Percentiles rank a stretch among this genome's conserved stretches.
Conservation (phyloP, 106 monocot genomes). For the Dendrobium catenatum region DNA sequence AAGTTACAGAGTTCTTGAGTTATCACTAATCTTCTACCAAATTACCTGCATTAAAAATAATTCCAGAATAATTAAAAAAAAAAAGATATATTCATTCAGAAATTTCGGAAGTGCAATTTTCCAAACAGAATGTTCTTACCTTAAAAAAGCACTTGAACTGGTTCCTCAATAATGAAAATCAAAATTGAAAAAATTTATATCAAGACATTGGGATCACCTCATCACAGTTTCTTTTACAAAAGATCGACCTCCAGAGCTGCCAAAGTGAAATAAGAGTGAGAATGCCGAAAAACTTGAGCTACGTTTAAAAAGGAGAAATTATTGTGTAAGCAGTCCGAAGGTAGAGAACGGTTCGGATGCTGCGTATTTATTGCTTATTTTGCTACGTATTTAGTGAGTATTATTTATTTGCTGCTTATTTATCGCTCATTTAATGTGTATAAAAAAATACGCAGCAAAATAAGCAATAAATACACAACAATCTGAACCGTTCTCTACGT, state of each 20-base stretch:
- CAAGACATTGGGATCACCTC: slow-evolving; percentile 20
- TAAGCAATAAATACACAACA: too few relatives aligned
- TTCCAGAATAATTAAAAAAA: neutral
- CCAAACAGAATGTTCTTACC: neutral
- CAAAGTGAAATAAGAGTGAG: neutral
- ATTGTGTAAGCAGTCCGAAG: too few relatives aligned
- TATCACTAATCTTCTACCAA: neutral
- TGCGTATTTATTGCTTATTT: too few relatives aligned
- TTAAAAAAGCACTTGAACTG: neutral
- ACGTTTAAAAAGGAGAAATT: neutral
- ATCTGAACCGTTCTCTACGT: too few relatives aligned
- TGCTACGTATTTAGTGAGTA: too few relatives aligned
- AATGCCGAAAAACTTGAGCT: neutral
- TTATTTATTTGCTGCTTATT: too few relatives aligned
- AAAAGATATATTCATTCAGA: too few relatives aligned
- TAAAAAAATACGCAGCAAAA: too few relatives aligned
- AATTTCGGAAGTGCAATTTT: too few relatives aligned
- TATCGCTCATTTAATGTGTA: too few relatives aligned
- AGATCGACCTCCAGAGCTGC: slow-evolving; percentile 77
- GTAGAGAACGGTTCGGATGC: too few relatives aligned
- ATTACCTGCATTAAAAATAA: neutral
- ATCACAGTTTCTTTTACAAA: slow-evolving; percentile 88
- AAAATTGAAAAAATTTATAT: neutral
- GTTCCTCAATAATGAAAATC: neutral
- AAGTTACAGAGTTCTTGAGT: too few relatives aligned